A percentile compares a stretch with the other conserved stretches of the same genome.
These are phyloP conservation scores for Plasmodium ovale DNA, from an alignment of 169 alveolate genomes.

Conservation along the genomic window DNA sequence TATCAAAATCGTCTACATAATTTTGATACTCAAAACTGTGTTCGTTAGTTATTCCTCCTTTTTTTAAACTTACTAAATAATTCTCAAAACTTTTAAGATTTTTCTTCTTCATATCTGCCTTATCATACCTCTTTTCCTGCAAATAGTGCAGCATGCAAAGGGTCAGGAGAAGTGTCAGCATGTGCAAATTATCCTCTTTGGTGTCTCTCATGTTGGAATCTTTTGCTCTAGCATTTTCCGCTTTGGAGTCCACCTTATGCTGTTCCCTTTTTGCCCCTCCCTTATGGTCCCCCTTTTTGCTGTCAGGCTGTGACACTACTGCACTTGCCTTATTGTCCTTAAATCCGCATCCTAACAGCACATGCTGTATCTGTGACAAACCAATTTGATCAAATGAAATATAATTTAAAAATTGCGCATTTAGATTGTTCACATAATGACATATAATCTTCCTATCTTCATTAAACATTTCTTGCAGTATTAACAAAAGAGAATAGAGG, in stretches of 20 bases:
- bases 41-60: conserved; percentile 19
- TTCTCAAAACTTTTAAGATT: conserved; percentile 11
- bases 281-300: neutral
- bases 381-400: conserved; percentile 45
- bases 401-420: conserved; percentile 7
- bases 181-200: conserved; percentile 25
- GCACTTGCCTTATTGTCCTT: conserved; percentile 11
- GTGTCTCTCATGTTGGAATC: neutral
- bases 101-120: conserved; percentile 21
- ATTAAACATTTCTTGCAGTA: neutral
- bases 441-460: conserved; percentile 11
- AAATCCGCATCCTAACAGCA: neutral
- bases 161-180: conserved; percentile 12
- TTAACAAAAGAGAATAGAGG: conserved; percentile 48
- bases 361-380: neutral
- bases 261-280: neutral
- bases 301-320: neutral
- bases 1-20: conserved; percentile 50
- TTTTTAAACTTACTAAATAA: conserved; percentile 50
- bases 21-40: conserved; percentile 37
- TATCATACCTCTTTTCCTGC: conserved; percentile 24
- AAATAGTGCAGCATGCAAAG: conserved; percentile 31
- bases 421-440: conserved; percentile 23
- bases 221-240: neutral
- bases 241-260: neutral